A percentile compares a stretch with the other conserved stretches of the same genome.
These are phyloP conservation scores for Macrolepiota dolichaula DNA, from an alignment of 768 basidiomycete genomes.

Conservation along the genomic window DNA sequence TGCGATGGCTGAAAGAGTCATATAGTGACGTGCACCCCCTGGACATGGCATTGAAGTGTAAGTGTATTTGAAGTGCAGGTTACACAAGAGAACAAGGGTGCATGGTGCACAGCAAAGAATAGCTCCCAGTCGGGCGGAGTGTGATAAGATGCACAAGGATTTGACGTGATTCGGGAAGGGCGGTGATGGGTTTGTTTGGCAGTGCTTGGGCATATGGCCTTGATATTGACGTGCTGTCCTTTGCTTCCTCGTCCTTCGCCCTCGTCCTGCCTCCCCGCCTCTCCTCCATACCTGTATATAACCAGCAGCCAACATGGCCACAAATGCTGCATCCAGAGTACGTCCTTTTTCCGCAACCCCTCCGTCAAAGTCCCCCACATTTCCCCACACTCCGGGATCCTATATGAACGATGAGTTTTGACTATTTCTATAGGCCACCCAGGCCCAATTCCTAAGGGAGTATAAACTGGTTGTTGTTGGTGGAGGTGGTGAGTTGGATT, in stretches of 20 bases:
- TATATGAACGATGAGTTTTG: slow-evolving; percentile 4
- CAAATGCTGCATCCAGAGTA: slow-evolving; percentile 9
- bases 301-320: slow-evolving; percentile 1
- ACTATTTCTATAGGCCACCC: slow-evolving; percentile 16
- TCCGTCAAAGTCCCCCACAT: neutral
- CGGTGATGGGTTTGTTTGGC: slow-evolving; percentile 17
- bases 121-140: neutral
- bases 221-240: slow-evolving; percentile 12
- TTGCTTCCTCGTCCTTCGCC: neutral
- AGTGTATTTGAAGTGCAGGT: no score
- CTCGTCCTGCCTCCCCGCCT: slow-evolving; percentile 12
- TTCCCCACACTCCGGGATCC: slow-evolving; percentile 2
- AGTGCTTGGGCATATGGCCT: slow-evolving; percentile 2
- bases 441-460: slow-evolving; percentile 91
- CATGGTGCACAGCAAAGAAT: neutral
- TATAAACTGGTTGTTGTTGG: slow-evolving; percentile 99
- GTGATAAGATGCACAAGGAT: neutral
- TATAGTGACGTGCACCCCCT: no score
- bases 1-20: neutral
- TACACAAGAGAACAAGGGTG: neutral
- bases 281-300: slow-evolving; percentile 11
- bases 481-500: slow-evolving; percentile 69
- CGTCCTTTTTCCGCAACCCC: neutral
- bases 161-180: neutral
- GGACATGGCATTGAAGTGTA: neutral